These are phyloP conservation scores for Linum tenue DNA, from an alignment of 345 rosid species.

Conservation along the genomic window DNA sequence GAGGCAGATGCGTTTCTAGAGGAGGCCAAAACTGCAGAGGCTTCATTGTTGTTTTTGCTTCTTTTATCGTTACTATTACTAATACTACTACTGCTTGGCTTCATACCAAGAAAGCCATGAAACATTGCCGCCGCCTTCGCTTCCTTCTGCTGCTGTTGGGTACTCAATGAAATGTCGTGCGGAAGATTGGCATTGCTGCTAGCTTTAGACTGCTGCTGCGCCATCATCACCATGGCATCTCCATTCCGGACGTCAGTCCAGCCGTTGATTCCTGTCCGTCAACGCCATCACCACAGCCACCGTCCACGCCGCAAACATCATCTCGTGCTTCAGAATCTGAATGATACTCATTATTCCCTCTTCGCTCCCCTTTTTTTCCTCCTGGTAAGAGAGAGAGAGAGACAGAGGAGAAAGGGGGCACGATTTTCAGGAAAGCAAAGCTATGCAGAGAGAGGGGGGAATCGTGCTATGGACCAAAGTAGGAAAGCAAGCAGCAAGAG, in stretches of 20 bases:
- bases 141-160: conserved; percentile 23
- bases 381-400: conserved; percentile 4
- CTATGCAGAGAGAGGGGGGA: background rate
- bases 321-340: conserved; percentile 16
- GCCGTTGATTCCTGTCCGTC: conserved; percentile 32
- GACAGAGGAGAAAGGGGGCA: conserved; percentile 7
- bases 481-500: background rate
- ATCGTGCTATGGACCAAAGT: background rate
- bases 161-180: background rate
- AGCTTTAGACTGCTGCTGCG: background rate
- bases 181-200: no score
- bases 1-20: background rate
- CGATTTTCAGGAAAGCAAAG: conserved; percentile 21
- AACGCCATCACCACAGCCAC: conserved; percentile 40
- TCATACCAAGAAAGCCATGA: conserved; percentile 81
- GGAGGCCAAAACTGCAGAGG: conserved; percentile 24
- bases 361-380: conserved; percentile 10
- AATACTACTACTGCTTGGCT: conserved; percentile 15
- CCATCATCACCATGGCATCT: background rate
- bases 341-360: background rate
- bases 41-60: background rate
- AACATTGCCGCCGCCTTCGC: conserved; percentile 43
- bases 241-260: background rate
- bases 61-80: background rate
- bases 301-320: conserved; percentile 18